Base-by-base conservation (phyloP, 768 basidiomycete species). In the Boletus vermiculosoides region DNA sequence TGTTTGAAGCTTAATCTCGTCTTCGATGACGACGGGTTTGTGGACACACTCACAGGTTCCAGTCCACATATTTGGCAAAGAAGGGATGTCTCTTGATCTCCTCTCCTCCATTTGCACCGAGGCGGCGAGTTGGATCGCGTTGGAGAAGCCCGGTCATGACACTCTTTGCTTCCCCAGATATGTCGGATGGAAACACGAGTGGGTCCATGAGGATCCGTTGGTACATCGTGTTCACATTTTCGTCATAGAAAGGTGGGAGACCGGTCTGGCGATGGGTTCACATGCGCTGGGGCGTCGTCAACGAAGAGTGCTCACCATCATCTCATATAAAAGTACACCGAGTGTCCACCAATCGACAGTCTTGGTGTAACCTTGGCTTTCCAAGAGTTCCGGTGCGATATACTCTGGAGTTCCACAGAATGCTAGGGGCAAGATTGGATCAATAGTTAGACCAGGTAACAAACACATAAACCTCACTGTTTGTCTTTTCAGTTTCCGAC, bases 331-430 rank as follows among this genome's bases (percentile, higher is more conserved):
- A 52, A 99, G 80, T 20, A 98, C 95, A 36, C 96, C 97, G 5
- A 98, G 79, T 1, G 96, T 98, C 96, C 92, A 95, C 96, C 96
- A 99, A 67, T 99, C 96, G 16, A 99, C 97, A 0, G 96, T 97
- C 68, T 95, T 95, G 5, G 94, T 96, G 75, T 99, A 98, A 1
- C 97, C 96, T 66, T 93, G 90, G 59, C 91, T 97, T 70, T 95
- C 93, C 60, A 99, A 83, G 37, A 99, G 83, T 71, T 99, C 96
- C 0, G 96, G 96, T 9, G 95, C 94, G 66, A 98, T 98, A 74
- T 98, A 98, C 72, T 99, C 96, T 2, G 96, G 96, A 6, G 96
- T 99, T 8, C 96, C 96, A 67, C 96, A 99, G 80, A 99, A 99
- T 9, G 94, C 90, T 92, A 62, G 40, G 54, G 22, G 33, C 55